Conservation (phyloP, 208 protist species). For the Trypanosoma conorhini region DNA sequence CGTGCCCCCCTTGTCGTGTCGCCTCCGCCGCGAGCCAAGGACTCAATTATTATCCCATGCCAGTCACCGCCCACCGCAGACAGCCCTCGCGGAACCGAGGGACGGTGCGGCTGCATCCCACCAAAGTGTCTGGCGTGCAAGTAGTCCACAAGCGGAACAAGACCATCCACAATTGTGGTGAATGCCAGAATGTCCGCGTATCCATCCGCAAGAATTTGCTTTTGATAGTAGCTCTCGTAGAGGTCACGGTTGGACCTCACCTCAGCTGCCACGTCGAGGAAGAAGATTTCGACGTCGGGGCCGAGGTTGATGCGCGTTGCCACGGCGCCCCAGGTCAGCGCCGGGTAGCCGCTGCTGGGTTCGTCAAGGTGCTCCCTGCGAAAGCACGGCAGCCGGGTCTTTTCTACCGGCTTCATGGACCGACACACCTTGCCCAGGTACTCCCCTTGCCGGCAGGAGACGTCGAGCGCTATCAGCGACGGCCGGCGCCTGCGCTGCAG, state of each 20-base stretch:
- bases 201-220: slow-evolving; percentile 46
- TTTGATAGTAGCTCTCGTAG: slow-evolving; percentile 61
- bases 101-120: neutral
- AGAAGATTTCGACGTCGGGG: slow-evolving; percentile 36
- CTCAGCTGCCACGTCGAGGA: slow-evolving; percentile 10
- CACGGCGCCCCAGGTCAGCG: slow-evolving; percentile 43
- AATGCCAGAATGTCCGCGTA: slow-evolving; percentile 66
- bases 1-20: neutral
- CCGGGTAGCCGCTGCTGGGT: slow-evolving; percentile 11
- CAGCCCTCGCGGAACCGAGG: neutral
- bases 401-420: slow-evolving; percentile 23
- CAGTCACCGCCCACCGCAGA: neutral
- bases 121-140: slow-evolving; percentile 37
- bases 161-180: slow-evolving; percentile 52
- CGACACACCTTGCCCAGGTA: slow-evolving; percentile 30
- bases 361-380: slow-evolving; percentile 13
- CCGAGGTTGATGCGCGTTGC: slow-evolving; percentile 23
- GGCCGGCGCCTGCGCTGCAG: slow-evolving; percentile 35
- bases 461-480: slow-evolving; percentile 48
- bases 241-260: slow-evolving; percentile 7
- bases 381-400: slow-evolving; percentile 27
- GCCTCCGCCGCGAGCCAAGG: neutral
- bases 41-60: neutral
- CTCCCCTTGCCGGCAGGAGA: slow-evolving; percentile 41
- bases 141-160: slow-evolving; percentile 70